Evolutionary conservation across 805 yeast genomes (phyloP).

Genomic region (Cyberlindnera veronae): DNA sequence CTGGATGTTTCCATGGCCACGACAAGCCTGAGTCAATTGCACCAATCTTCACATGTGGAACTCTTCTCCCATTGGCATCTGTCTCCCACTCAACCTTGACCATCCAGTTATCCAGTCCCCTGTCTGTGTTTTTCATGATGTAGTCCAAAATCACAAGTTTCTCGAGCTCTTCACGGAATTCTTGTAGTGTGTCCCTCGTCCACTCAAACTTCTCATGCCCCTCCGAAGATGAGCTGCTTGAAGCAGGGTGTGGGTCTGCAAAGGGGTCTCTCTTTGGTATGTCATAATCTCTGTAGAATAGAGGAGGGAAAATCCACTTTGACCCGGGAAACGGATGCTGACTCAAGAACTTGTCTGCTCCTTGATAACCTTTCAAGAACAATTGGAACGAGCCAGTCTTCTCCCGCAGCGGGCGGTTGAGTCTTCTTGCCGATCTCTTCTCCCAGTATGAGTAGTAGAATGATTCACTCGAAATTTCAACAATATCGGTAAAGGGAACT

Average conservation of each 20-base stretch:
- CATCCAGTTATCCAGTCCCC: slow-evolving; percentile 81
- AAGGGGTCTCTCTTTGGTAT: neutral
- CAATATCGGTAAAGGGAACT: slow-evolving; percentile 65
- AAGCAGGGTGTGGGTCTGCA: no score
- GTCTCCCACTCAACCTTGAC: slow-evolving; percentile 46
- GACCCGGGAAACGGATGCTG: slow-evolving; percentile 55
- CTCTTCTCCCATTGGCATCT: slow-evolving; percentile 19
- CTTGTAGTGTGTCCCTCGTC: slow-evolving; percentile 45
- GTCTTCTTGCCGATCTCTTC: slow-evolving; percentile 21
- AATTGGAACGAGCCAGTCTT: slow-evolving; percentile 69
- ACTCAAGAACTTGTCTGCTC: slow-evolving; percentile 58
- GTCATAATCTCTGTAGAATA: slow-evolving; percentile 4
- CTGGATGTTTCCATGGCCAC: slow-evolving; percentile 81
- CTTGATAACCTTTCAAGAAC: slow-evolving; percentile 53
- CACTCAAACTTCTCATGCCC: slow-evolving; percentile 50
- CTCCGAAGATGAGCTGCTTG: no score
- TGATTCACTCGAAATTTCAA: slow-evolving; percentile 29
- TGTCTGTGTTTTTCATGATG: slow-evolving; percentile 69
- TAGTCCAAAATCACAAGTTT: slow-evolving; percentile 69
- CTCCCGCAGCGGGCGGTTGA: slow-evolving; percentile 31
- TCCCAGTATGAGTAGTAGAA: slow-evolving; percentile 51
- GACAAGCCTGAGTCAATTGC: slow-evolving; percentile 76
- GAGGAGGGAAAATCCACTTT: slow-evolving; percentile 24
- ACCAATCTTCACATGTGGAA: slow-evolving; percentile 50
- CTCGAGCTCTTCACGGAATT: slow-evolving; percentile 60